Evolutionary conservation across 345 rosid genomes (phyloP), one percentile per base, ranked within the genome.

Genomic region (Streptanthus diversifolius): DNA sequence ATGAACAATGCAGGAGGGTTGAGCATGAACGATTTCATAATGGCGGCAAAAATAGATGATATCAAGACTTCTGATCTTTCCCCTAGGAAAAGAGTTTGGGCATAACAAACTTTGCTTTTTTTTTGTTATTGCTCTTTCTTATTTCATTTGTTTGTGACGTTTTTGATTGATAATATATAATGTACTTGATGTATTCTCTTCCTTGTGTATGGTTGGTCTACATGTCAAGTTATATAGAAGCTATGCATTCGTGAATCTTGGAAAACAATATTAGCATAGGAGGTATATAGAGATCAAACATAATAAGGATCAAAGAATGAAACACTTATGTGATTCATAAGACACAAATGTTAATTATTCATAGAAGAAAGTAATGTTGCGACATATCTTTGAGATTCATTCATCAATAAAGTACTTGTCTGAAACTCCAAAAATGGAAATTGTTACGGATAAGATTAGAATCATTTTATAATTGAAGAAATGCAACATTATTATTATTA

Each of bases 1-100:
- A 77, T 40, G 36, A 58, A 48, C 24, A 45, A 57, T 25, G 77
- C 87, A 91, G 96, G 97, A 33, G 96, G 99, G 13, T 74, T 95
- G 74, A 90, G 93, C 79, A 78, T 90, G 88, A 95, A 91, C 15
- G 97, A 95, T 75, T 91, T 91, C 82, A 86, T 91, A 11, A 70
- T 91, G 19, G 99, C 99, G 19, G 92, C 97, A 30, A 95, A 95
- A 72, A 80, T 95, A 13, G 97, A 95, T 73, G 80, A 56, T 57
- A 87, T 95, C 44, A 91, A 83, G 81, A 91, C 95, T 69, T 87
- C 96, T 14, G 99, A 95, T 84, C 95, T 95, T 53, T 88, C 75
- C 33, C 86, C 93, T 3, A 82, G 80, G 71, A 95, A 87, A 81
- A 81, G 96, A 75, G 79, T 67, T 54, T 95, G 99, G 97, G 99